phyloP scores from a whole-genome alignment of 73 alveolate genomes.

The Paramecium sexaurelia region DNA sequence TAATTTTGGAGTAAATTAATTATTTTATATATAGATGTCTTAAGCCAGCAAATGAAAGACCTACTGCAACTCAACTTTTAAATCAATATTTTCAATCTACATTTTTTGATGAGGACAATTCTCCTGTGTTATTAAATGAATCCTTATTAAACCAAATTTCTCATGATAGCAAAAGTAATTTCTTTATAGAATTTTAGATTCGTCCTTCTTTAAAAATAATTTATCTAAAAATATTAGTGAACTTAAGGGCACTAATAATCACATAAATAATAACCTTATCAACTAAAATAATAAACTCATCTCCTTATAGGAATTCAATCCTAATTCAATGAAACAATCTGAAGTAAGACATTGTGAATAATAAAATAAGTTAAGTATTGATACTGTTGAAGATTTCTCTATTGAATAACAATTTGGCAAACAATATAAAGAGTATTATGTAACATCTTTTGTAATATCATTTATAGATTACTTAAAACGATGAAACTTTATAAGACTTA shows the following conservation, averaged over 20 bases:
- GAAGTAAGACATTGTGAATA: background rate
- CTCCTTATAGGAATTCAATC: background rate
- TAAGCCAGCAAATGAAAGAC: slow-evolving; percentile 48
- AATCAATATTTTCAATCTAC: background rate
- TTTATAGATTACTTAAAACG: slow-evolving; percentile 14
- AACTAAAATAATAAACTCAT: background rate
- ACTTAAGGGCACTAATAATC: background rate
- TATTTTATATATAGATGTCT: background rate
- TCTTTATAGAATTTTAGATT: background rate
- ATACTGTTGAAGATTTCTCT: slow-evolving; percentile 26
- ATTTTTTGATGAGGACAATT: slow-evolving; percentile 41
- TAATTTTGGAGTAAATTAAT: slow-evolving; percentile 34
- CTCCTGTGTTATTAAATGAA: slow-evolving; percentile 18
- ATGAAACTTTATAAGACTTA: slow-evolving; percentile 25
- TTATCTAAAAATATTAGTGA: background rate
- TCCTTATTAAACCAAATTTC: background rate
- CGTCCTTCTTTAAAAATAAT: slow-evolving; percentile 12
- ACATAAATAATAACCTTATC: background rate
- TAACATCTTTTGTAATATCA: background rate
- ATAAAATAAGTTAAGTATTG: slow-evolving; percentile 36
- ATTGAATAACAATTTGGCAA: background rate
- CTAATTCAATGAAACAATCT: background rate
- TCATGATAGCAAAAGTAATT: slow-evolving; percentile 37
- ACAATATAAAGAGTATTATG: slow-evolving; percentile 21
- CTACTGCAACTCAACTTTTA: slow-evolving; percentile 29